Base-by-base conservation (phyloP, 2,329 filamentous ascomycete genomes). In the Diaporthe eres region DNA sequence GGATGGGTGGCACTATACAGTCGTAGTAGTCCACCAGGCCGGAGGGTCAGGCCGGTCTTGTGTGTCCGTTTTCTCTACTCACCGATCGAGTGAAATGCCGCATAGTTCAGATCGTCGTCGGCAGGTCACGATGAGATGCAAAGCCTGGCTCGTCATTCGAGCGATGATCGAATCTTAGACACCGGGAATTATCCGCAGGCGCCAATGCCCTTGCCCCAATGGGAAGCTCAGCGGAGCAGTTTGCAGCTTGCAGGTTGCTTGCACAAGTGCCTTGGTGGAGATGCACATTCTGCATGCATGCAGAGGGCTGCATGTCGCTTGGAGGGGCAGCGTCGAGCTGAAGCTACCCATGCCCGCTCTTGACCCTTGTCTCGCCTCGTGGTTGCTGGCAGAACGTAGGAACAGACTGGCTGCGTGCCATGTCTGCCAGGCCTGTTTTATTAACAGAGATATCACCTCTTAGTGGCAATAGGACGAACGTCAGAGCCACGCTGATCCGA, bases 341-440 rank as follows among this genome's bases (percentile, higher is more conserved):
- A 39, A 73, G 68, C 70, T 73, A 75, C 39, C 53, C 73, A 77
- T 75, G 75, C 73, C 47, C 55, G 74, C 17, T 34, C 34, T 19
- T 49, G 4, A 60, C 63, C 74, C 61, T 72, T 71, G 73, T 61
- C 75, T 57, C 57, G 74, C 75, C 75, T 77, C 75, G 75, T 77
- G 75, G 75, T 53, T 57, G 75, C 58, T 71, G 22, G 71, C 49
- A 34, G 63, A 44, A 73, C 15, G n/a, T 12, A 37, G 49, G 22
- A 60, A 31, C 6, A 34, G 22, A 68, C 19, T 25, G 63, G 44
- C 22, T 39, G 31, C 47, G 47, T 53, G 13, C 63, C 47, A 12
- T 68, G 31, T 28, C 7, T 19, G 31, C 58, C 58, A 55, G 42
- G 37, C 60, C 49, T 31, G 17, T 42, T 58, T 58, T 6, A 42